A percentile compares a stretch with the other conserved stretches of the same genome.
These are phyloP conservation scores for Pholiota molesta DNA, from an alignment of 768 basidiomycete species.

Conservation along the genomic window DNA sequence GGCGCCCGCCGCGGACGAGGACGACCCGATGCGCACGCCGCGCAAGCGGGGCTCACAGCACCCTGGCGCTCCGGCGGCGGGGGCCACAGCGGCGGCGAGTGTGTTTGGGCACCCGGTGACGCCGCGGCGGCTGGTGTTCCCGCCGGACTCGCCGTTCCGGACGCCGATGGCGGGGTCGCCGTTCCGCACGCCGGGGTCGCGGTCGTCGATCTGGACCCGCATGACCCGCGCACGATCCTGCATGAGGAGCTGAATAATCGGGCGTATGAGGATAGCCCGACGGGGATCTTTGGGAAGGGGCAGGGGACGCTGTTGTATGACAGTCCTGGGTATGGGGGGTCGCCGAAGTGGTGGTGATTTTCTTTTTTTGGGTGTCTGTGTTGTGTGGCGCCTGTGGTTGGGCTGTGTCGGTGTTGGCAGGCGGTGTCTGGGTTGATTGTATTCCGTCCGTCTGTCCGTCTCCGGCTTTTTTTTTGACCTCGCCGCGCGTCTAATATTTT, in stretches of 20 bases:
- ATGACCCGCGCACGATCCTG: constrained; percentile 66
- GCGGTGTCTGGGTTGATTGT: background rate
- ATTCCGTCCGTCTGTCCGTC: constrained; percentile 8
- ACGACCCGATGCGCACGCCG: constrained; percentile 41
- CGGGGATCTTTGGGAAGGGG: constrained; percentile 65
- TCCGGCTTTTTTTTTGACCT: background rate
- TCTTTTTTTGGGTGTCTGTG: constrained; percentile 2
- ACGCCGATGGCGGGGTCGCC: constrained; percentile 37
- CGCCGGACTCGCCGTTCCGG: constrained; percentile 42
- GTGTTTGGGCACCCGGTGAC: constrained; percentile 37
- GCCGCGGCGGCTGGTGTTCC: constrained; percentile 41
- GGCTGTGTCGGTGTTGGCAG: too few species aligned
- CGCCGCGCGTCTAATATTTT: constrained; percentile 9
- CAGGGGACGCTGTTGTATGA: constrained; percentile 63
- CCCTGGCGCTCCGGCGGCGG: background rate
- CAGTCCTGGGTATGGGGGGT: constrained; percentile 58
- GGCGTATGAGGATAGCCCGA: constrained; percentile 58
- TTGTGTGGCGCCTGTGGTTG: too few species aligned
- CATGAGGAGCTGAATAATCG: constrained; percentile 70
- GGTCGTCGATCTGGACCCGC: constrained; percentile 61
- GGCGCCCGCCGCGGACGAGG: constrained; percentile 16
- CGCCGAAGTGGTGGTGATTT: constrained; percentile 32
- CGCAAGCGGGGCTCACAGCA: constrained; percentile 31
- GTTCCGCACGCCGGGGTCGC: constrained; percentile 51
- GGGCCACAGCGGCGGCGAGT: background rate